Percentiles rank a stretch among this genome's conserved stretches.
phyloP scores from a whole-genome alignment of 2,329 filamentous ascomycete species.

The Fusarium heterosporum region DNA sequence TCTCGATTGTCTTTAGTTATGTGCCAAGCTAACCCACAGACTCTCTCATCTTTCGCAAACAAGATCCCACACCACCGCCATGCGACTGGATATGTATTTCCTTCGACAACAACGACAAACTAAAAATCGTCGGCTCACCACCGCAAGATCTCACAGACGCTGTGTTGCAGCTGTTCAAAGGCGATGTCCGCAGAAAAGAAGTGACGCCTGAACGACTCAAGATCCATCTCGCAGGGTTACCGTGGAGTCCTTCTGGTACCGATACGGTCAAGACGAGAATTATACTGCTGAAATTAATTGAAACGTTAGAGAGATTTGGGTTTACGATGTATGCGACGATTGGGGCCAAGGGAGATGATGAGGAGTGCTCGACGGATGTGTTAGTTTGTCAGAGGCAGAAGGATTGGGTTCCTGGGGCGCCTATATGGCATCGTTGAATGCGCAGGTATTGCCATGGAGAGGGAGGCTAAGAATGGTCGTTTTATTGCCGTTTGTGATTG shows the following conservation, averaged over 20 bases:
- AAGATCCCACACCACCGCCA: slow-evolving; percentile 10
- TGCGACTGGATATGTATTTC: slow-evolving; percentile 33
- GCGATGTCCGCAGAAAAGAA: background rate
- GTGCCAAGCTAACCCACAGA: background rate
- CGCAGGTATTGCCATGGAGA: background rate
- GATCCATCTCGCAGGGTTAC: background rate
- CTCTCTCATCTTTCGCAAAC: slow-evolving; percentile 26
- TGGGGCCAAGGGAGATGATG: slow-evolving; percentile 1
- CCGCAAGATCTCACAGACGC: slow-evolving; percentile 22
- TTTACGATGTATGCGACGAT: slow-evolving; percentile 26
- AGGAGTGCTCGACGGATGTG: slow-evolving; percentile 11
- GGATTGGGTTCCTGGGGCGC: slow-evolving; percentile 29
- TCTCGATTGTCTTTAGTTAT: accelerated
- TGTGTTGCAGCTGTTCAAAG: background rate
- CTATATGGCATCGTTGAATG: slow-evolving; percentile 26
- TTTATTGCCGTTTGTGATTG: background rate
- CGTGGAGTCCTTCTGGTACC: slow-evolving; percentile 10
- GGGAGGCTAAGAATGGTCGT: too few relatives aligned
- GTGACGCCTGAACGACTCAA: background rate
- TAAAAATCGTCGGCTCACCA: slow-evolving; percentile 20
- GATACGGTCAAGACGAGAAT: slow-evolving; percentile 7
- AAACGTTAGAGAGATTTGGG: slow-evolving; percentile 4
- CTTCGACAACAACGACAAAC: slow-evolving; percentile 24
- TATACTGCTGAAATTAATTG: background rate
- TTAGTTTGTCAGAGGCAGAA: slow-evolving; percentile 25